Base-by-base conservation (phyloP, 1,284 basidiomycete genomes). In the Volvariella surrecta region DNA sequence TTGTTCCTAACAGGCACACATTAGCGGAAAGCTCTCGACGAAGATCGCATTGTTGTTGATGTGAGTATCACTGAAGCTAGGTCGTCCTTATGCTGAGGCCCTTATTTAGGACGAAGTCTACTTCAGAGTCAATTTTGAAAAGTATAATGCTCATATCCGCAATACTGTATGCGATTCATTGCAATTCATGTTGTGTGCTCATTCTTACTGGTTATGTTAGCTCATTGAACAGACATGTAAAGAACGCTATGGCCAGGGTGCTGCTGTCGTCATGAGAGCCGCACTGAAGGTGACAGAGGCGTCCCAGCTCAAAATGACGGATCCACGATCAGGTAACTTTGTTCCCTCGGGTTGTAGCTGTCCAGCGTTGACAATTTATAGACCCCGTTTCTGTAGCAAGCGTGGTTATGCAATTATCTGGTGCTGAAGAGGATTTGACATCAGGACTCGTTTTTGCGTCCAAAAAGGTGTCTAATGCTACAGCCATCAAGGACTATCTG, bases 41-140 rank as follows among this genome's bases (percentile, higher is more conserved):
- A 73, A 30, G 75, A 81, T 31, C n/a, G n/a, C n/a, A 74, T 74
- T 31, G 59, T 70, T 17, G 74, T 89, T 21, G 80, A 89, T 59
- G 86, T 87, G 51, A 63, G 78, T 62, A 21, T 20, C 6, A 32
- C 38, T 30, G 18, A 17, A 32, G 16, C 40, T 15, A 39, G n/a
- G n/a, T 43, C 15, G 30, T 43, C 9, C 17, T 40, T 44, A 39
- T 45, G 49, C 48, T 35, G 46, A 44, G 22, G 48, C 43, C 43
- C 16, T 43, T 11, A 18, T 32, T 1, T 47, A 92, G 89, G 76
- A 83, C 16, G 68, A 69, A 2, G 73, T 85, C 17, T 84, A 84
- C 62, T 86, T 93, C 57, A 79, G 86, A 37, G 75, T 97, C 43
- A 93, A 96, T 62, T 87, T 82, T 56, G 86, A 94, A 52, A 85